These are phyloP conservation scores for Daldinia bambusicola DNA, from an alignment of 495 filamentous ascomycete species.

Conservation along the genomic window DNA sequence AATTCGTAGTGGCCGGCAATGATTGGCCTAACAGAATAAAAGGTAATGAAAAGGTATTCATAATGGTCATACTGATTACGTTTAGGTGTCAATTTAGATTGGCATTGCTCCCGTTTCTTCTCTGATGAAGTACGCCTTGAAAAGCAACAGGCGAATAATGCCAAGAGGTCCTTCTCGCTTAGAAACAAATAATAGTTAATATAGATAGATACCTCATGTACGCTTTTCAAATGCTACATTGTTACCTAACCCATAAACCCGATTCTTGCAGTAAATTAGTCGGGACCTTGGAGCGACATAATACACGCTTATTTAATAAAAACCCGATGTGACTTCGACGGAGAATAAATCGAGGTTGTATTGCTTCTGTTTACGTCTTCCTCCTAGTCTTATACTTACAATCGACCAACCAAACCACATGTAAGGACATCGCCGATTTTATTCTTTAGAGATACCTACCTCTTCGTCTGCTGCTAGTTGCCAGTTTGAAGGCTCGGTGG, in stretches of 20 bases:
- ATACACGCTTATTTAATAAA: neutral
- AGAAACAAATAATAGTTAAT: neutral
- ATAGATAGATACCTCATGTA: neutral
- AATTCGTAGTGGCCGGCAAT: neutral
- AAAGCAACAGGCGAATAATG: neutral
- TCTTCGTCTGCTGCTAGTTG: no score
- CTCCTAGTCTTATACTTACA: no score
- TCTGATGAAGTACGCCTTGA: neutral
- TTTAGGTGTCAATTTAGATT: neutral
- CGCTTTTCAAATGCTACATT: neutral
- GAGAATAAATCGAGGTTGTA: neutral
- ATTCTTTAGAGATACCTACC: no score
- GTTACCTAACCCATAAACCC: neutral
- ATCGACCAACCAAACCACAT: no score
- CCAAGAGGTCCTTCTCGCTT: neutral
- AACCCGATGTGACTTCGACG: neutral
- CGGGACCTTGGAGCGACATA: neutral
- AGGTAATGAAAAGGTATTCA: neutral
- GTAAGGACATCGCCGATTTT: no score
- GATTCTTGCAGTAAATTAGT: neutral
- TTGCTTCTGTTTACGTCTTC: no score
- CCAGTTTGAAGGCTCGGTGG: no score
- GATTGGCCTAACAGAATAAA: constrained; percentile 3
- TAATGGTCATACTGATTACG: neutral
- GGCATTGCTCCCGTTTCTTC: neutral